These are phyloP conservation scores for Solanum pennellii DNA, from an alignment of 257 asterid species.

Conservation along the genomic window DNA sequence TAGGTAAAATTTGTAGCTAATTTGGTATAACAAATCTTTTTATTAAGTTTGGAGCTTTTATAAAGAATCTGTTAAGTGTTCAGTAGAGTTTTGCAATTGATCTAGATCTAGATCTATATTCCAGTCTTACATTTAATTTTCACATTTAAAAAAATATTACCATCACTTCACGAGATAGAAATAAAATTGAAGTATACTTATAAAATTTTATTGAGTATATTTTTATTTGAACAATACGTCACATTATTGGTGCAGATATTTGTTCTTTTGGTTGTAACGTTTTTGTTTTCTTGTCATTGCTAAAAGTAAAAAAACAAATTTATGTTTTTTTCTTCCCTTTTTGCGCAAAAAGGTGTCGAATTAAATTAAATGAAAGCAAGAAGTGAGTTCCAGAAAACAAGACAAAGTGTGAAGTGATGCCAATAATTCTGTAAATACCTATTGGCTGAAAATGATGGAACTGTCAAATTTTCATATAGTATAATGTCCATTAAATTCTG, in stretches of 20 bases:
- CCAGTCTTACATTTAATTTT: slow-evolving; percentile 10
- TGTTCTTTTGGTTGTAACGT: not conserved
- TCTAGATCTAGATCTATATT: slow-evolving; percentile 48
- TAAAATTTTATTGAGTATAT: not conserved
- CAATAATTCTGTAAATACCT: not conserved
- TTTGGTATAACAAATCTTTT: slow-evolving; percentile 11
- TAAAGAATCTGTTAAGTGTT: not conserved
- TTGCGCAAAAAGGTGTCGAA: not conserved
- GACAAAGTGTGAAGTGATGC: not conserved
- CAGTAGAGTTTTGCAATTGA: not conserved
- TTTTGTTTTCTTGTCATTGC: not conserved
- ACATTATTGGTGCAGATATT: not conserved
- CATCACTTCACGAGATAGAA: not conserved
- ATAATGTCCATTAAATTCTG: not conserved
- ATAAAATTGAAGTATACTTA: not conserved
- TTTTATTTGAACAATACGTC: not conserved
- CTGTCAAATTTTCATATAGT: slow-evolving; percentile 1
- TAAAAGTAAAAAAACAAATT: not conserved
- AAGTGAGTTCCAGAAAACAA: not conserved
- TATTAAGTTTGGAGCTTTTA: slow-evolving; percentile 8
- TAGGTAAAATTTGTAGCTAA: not conserved
- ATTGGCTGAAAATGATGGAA: slow-evolving; percentile 11
- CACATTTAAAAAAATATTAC: not conserved
- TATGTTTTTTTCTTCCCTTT: not conserved
- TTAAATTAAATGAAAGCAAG: not conserved